Percentiles rank a stretch among this genome's conserved stretches.
Evolutionary conservation across 495 filamentous ascomycete genomes (phyloP).

Genomic region (Penicillium atrosanguineum): DNA sequence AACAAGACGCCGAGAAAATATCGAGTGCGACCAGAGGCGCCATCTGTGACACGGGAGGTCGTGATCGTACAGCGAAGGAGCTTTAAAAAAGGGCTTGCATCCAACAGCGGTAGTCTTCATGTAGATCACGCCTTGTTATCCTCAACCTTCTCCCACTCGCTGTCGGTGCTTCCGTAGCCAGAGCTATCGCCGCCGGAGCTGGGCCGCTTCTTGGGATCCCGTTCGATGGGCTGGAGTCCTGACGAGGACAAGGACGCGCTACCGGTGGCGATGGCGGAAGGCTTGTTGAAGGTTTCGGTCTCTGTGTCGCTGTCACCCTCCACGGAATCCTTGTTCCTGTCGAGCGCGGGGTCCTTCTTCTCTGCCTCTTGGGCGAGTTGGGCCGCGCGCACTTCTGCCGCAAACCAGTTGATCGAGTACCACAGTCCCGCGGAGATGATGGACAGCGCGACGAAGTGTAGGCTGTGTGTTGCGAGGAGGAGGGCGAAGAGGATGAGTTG

Average conservation of each 20-base stretch:
- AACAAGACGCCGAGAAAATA: background rate
- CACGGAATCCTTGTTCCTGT: conserved; percentile 31
- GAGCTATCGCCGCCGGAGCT: conserved; percentile 46
- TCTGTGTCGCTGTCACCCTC: conserved; percentile 45
- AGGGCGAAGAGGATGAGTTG: conserved; percentile 75
- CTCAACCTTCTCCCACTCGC: conserved; percentile 57
- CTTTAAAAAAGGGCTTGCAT: background rate
- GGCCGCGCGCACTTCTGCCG: conserved; percentile 66
- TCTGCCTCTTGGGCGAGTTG: conserved; percentile 56
- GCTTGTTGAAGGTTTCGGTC: conserved; percentile 35
- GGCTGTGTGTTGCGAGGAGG: conserved; percentile 76
- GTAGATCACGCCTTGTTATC: conserved; percentile 19
- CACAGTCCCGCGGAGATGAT: conserved; percentile 77
- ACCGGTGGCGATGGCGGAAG: conserved; percentile 20
- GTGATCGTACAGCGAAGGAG: background rate
- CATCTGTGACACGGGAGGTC: background rate
- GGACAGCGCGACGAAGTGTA: conserved; percentile 84
- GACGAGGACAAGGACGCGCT: conserved; percentile 23
- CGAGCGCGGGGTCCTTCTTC: conserved; percentile 31
- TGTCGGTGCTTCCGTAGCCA: conserved; percentile 53
- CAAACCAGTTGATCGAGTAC: conserved; percentile 97
- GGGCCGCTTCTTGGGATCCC: conserved; percentile 39
- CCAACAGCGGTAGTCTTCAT: background rate
- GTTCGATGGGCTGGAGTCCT: conserved; percentile 31
- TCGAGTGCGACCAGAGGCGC: background rate